phyloP scores from a whole-genome alignment of 2,329 filamentous ascomycete species.

The Beauveria sp. region DNA sequence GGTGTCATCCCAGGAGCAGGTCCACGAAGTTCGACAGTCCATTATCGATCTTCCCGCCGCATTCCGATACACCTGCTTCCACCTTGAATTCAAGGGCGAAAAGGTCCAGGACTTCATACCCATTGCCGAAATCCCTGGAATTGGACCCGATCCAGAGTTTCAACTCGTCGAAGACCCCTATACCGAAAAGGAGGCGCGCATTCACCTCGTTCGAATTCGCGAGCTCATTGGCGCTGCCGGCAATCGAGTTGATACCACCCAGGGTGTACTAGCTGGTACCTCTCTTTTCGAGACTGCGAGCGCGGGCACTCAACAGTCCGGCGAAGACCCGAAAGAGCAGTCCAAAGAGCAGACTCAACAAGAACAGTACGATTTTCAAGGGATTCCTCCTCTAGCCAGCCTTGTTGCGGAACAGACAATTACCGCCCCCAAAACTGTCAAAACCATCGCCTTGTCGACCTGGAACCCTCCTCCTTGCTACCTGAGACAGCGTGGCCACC shows the following conservation, averaged over 20 bases:
- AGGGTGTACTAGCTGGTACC: constrained; percentile 76
- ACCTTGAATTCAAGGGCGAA: constrained; percentile 82
- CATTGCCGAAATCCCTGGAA: constrained; percentile 77
- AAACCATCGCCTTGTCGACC: constrained; percentile 76
- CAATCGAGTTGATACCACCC: constrained; percentile 76
- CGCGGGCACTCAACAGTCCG: constrained; percentile 33
- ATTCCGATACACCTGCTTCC: constrained; percentile 98
- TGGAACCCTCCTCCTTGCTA: constrained; percentile 97
- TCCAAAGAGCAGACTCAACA: constrained; percentile 27
- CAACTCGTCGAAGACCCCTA: constrained; percentile 88
- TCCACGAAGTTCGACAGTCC: constrained; percentile 94
- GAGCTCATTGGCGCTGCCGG: constrained; percentile 91
- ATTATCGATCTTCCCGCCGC: constrained; percentile 89
- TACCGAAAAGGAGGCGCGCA: constrained; percentile 93
- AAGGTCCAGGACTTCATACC: constrained; percentile 94
- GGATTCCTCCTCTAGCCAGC: constrained; percentile 57
- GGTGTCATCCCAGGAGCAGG: constrained; percentile 89
- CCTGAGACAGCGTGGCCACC: constrained; percentile 81
- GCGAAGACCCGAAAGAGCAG: constrained; percentile 25
- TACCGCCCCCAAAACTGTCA: constrained; percentile 79
- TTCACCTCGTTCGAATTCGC: constrained; percentile 84
- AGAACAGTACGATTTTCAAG: constrained; percentile 69
- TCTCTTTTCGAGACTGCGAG: constrained; percentile 80
- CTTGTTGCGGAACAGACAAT: constrained; percentile 63
- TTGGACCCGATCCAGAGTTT: constrained; percentile 70